Percentiles rank a stretch among this genome's conserved stretches.
phyloP scores from a whole-genome alignment of 2,329 filamentous ascomycete species.

The Lasiodiplodia gonubiensis region DNA sequence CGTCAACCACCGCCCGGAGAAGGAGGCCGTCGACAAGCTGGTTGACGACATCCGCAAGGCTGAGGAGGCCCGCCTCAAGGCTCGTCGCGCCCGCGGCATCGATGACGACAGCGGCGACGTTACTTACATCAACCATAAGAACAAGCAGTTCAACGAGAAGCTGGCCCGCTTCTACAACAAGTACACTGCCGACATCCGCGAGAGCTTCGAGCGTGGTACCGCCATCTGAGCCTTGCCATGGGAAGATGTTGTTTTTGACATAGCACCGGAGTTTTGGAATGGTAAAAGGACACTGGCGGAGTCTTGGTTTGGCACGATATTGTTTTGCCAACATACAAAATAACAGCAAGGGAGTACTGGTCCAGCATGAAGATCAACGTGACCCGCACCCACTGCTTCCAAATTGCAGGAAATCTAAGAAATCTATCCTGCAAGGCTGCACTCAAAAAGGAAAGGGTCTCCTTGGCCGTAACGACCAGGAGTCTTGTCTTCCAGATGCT shows the following conservation, averaged over 20 bases:
- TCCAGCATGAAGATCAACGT: no score
- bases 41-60: constrained; percentile 81
- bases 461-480: no score
- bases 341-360: no score
- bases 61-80: constrained; percentile 85
- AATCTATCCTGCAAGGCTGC: no score
- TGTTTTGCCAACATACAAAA: no score
- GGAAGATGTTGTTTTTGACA: background rate
- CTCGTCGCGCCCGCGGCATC: constrained; percentile 77
- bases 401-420: no score
- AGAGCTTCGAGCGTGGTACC: constrained; percentile 96
- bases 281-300: background rate
- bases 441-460: no score
- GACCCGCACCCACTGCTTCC: no score
- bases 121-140: constrained; percentile 82
- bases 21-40: constrained; percentile 83
- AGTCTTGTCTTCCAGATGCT: no score
- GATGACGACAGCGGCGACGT: constrained; percentile 82
- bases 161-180: constrained; percentile 96
- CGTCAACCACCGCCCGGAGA: constrained; percentile 83
- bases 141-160: constrained; percentile 98
- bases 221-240: constrained; percentile 65
- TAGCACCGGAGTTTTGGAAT: background rate
- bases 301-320: background rate
- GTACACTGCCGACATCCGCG: constrained; percentile 95